Evolutionary conservation across 2,329 filamentous ascomycete genomes (phyloP).

Genomic region (Epichloe gansuensis): DNA sequence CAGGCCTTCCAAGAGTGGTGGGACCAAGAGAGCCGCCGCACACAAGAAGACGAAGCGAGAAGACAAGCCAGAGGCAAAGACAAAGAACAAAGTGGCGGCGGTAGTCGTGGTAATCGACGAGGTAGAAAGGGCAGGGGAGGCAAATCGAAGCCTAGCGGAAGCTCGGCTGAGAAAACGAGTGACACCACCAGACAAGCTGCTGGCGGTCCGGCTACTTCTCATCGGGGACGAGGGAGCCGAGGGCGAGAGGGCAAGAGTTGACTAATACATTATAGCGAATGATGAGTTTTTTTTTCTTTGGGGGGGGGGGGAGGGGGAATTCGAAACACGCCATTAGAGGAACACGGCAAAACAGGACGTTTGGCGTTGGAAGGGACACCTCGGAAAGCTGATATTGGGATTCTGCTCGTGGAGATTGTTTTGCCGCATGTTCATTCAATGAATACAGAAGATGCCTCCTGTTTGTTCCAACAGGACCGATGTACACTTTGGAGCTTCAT

Average conservation of each 20-base stretch:
- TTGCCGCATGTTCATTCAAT: neutral
- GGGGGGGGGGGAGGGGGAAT: neutral
- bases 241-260: slow-evolving; percentile 4
- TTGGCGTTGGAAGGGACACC: neutral
- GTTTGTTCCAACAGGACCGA: too few relatives aligned
- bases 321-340: neutral
- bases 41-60: slow-evolving; percentile 48
- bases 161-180: slow-evolving; percentile 9
- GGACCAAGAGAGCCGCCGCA: slow-evolving; percentile 68
- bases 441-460: too few relatives aligned
- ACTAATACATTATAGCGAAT: neutral
- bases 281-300: neutral
- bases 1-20: slow-evolving; percentile 97
- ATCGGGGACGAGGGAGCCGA: neutral
- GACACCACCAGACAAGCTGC: slow-evolving; percentile 7
- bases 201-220: neutral
- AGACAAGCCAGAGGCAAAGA: slow-evolving; percentile 28
- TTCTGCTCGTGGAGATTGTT: neutral
- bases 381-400: neutral
- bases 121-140: slow-evolving; percentile 17
- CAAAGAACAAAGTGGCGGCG: slow-evolving; percentile 11
- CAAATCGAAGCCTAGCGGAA: slow-evolving; percentile 12
- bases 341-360: neutral
- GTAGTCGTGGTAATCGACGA: slow-evolving; percentile 16
- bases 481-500: neutral